Percentiles rank a stretch among this genome's conserved stretches.
phyloP scores from a whole-genome alignment of 2,329 filamentous ascomycete species.

The Xylariaceae sp. region DNA sequence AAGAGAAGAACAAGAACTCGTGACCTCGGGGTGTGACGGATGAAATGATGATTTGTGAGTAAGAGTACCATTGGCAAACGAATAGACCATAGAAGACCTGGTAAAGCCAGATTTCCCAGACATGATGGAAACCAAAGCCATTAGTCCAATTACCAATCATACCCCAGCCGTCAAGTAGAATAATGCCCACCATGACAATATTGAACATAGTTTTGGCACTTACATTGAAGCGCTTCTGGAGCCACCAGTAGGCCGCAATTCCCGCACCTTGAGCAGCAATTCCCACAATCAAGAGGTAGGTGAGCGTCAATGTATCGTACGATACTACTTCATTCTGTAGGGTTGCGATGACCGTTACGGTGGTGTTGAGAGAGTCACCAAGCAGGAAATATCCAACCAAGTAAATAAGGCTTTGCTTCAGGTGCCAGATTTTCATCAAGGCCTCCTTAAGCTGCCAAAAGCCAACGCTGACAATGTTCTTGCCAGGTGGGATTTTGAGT shows the following conservation, averaged over 20 bases:
- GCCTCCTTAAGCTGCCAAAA: conserved; percentile 67
- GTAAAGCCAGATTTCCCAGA: conserved; percentile 54
- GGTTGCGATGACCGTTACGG: conserved; percentile 70
- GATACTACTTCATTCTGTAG: conserved; percentile 69
- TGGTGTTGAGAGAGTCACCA: conserved; percentile 73
- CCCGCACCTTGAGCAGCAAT: conserved; percentile 67
- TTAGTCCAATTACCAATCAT: conserved; percentile 55
- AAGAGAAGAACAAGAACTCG: conserved; percentile 72
- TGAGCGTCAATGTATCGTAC: conserved; percentile 69
- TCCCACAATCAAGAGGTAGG: conserved; percentile 70
- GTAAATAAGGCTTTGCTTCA: conserved; percentile 71
- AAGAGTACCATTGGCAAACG: conserved; percentile 73
- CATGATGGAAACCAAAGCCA: conserved; percentile 51
- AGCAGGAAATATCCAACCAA: conserved; percentile 71
- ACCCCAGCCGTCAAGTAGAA: conserved; percentile 60
- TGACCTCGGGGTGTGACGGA: conserved; percentile 72
- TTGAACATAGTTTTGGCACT: conserved; percentile 74
- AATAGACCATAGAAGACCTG: conserved; percentile 67
- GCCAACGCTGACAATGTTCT: conserved; percentile 62
- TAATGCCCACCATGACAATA: conserved; percentile 64
- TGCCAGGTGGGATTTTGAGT: conserved; percentile 45
- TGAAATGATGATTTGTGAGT: conserved; percentile 73
- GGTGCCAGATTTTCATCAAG: conserved; percentile 63
- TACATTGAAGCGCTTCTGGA: conserved; percentile 65
- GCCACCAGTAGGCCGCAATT: conserved; percentile 65